phyloP scores from a whole-genome alignment of 2,329 filamentous ascomycete genomes.

The Podosphaera aphanis region DNA sequence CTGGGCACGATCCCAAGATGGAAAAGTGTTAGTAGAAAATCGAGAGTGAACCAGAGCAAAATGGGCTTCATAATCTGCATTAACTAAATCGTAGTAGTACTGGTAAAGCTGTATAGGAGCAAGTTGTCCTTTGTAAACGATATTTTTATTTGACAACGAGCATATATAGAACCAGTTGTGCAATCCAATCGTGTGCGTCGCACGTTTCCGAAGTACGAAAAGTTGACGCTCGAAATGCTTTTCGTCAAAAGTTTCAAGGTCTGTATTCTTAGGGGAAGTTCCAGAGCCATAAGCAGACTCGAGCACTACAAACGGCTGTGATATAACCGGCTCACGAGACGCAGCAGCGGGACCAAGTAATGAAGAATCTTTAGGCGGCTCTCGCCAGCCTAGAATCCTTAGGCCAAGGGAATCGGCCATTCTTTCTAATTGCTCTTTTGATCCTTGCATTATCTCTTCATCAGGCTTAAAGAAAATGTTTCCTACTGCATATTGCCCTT shows the following conservation, averaged over 20 bases:
- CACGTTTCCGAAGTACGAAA: slow-evolving; percentile 81
- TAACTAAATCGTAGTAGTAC: slow-evolving; percentile 92
- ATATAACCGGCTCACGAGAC: slow-evolving; percentile 82
- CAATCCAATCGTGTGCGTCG: slow-evolving; percentile 79
- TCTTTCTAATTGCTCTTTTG: slow-evolving; percentile 80
- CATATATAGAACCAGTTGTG: slow-evolving; percentile 99
- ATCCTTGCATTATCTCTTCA: slow-evolving; percentile 68
- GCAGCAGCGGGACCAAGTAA: slow-evolving; percentile 79
- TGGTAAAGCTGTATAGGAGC: slow-evolving; percentile 89
- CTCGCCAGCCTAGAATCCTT: slow-evolving; percentile 85
- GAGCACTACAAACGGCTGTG: slow-evolving; percentile 87
- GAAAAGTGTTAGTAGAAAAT: slow-evolving; percentile 96
- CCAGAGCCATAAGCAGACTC: slow-evolving; percentile 64
- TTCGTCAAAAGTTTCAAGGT: slow-evolving; percentile 62
- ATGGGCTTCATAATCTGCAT: slow-evolving; percentile 90
- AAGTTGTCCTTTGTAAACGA: slow-evolving; percentile 95
- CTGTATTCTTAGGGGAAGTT: slow-evolving; percentile 53
- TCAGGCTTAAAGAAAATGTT: slow-evolving; percentile 99
- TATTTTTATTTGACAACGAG: slow-evolving; percentile 88
- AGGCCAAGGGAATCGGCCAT: slow-evolving; percentile 72
- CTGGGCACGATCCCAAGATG: slow-evolving; percentile 93
- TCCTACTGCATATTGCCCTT: slow-evolving; percentile 86
- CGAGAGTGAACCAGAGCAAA: slow-evolving; percentile 92
- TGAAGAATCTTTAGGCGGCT: slow-evolving; percentile 79
- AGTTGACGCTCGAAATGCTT: slow-evolving; percentile 77